Evolutionary conservation across 2,329 filamentous ascomycete species (phyloP).

Genomic region (Diaporthe ampelina): DNA sequence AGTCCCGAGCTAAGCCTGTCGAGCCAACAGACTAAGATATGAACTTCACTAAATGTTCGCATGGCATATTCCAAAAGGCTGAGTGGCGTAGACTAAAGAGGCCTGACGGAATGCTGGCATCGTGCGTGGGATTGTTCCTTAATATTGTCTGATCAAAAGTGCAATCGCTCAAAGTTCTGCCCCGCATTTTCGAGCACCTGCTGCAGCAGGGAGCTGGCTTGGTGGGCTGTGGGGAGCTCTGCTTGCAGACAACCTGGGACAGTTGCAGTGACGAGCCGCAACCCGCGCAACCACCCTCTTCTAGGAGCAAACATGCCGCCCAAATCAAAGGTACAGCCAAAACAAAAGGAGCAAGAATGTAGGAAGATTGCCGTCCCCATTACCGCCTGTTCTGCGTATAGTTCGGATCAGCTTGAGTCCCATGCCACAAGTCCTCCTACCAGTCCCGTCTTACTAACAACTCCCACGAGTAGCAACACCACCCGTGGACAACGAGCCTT

Average conservation of each 20-base stretch:
- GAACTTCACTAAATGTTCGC: background rate
- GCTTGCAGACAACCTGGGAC: conserved; percentile 25
- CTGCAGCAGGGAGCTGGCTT: conserved; percentile 13
- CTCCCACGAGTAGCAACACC: conserved; percentile 45
- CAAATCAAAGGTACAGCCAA: conserved; percentile 41
- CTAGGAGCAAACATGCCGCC: conserved; percentile 42
- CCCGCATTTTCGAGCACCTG: conserved; percentile 13
- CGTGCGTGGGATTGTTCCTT: conserved; percentile 11
- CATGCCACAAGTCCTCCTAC: background rate
- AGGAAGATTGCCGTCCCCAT: conserved; percentile 1
- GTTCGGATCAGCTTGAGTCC: background rate
- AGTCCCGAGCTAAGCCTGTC: background rate
- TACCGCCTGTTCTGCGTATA: background rate
- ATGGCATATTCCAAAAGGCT: background rate
- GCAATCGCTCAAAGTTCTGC: background rate
- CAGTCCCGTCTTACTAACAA: conserved; percentile 1
- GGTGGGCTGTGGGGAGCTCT: conserved; percentile 29
- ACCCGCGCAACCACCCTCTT: background rate
- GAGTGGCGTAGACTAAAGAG: background rate
- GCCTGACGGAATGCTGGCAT: conserved; percentile 5
- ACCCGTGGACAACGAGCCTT: conserved; percentile 51
- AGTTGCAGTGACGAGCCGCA: conserved; percentile 14
- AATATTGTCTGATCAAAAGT: conserved; percentile 32
- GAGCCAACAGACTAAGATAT: background rate
- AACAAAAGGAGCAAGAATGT: conserved; percentile 42